phyloP scores from a whole-genome alignment of 306 rosid species.

The Arachis stenosperma region DNA sequence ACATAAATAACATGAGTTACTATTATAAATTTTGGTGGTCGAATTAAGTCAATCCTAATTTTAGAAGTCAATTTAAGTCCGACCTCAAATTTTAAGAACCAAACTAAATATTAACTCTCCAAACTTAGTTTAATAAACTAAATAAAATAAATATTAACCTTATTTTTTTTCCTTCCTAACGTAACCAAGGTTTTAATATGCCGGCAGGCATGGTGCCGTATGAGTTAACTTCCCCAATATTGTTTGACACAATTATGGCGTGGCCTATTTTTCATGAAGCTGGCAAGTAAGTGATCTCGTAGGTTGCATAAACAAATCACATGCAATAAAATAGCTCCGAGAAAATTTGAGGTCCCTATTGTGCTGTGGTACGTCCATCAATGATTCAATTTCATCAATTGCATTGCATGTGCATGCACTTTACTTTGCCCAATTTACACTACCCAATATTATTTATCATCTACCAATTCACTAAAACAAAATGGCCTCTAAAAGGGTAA shows the following conservation, averaged over 20 bases:
- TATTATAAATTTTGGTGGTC: too few species aligned
- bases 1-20: too few species aligned
- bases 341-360: neutral
- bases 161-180: too few species aligned
- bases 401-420: slow-evolving; percentile 17
- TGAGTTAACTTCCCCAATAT: slow-evolving; percentile 7
- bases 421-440: slow-evolving; percentile 14
- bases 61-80: too few species aligned
- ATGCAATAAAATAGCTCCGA: neutral
- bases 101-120: too few species aligned
- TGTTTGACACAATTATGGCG: neutral
- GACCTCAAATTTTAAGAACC: too few species aligned
- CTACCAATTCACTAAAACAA: too few species aligned
- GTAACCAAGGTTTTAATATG: neutral
- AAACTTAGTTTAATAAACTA: too few species aligned
- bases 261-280: neutral
- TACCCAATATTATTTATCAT: neutral
- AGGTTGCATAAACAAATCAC: slow-evolving; percentile 30
- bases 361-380: neutral
- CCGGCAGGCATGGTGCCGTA: neutral
- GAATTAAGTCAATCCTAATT: too few species aligned
- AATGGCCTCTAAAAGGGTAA: too few species aligned
- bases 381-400: neutral
- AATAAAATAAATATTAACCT: too few species aligned
- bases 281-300: neutral